Conservation (phyloP, 202 grass and related monocot genomes). For the Elaeis oleifera region DNA sequence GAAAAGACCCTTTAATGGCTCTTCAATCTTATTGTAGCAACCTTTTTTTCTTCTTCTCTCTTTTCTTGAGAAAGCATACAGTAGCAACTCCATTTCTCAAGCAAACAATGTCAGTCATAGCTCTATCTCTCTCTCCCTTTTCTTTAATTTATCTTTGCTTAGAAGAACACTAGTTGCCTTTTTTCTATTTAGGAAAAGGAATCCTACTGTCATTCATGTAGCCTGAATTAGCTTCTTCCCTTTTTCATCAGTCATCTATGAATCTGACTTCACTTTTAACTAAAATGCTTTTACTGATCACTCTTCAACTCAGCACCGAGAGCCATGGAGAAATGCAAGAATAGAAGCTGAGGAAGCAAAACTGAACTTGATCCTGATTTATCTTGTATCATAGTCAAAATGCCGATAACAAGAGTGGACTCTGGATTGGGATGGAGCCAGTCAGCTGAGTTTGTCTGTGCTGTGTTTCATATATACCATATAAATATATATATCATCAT, state of each 20-base stretch:
- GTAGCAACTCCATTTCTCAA: too few relatives aligned
- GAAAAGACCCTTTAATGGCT: too few relatives aligned
- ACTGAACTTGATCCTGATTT: constrained; percentile 12
- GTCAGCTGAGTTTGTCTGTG: constrained; percentile 37
- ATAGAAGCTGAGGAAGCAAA: constrained; percentile 10
- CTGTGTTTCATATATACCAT: constrained; percentile 19
- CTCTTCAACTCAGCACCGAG: constrained; percentile 21
- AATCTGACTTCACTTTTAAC: background rate
- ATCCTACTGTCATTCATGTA: too few relatives aligned
- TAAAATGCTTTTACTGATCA: background rate
- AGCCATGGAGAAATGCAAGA: constrained; percentile 34
- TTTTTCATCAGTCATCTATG: background rate
- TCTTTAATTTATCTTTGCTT: too few relatives aligned
- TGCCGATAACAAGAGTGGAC: constrained; percentile 7
- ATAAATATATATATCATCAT: background rate
- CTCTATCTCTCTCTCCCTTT: too few relatives aligned
- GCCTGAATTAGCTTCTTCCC: background rate
- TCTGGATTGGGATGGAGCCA: constrained; percentile 31
- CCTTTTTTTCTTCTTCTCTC: too few relatives aligned
- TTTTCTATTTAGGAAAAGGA: too few relatives aligned
- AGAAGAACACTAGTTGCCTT: too few relatives aligned
- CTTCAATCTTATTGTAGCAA: too few relatives aligned
- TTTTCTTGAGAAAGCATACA: too few relatives aligned
- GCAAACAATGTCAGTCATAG: too few relatives aligned
- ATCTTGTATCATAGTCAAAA: constrained; percentile 39